Evolutionary conservation across 495 filamentous ascomycete genomes (phyloP).

Genomic region (Tuber indicum): DNA sequence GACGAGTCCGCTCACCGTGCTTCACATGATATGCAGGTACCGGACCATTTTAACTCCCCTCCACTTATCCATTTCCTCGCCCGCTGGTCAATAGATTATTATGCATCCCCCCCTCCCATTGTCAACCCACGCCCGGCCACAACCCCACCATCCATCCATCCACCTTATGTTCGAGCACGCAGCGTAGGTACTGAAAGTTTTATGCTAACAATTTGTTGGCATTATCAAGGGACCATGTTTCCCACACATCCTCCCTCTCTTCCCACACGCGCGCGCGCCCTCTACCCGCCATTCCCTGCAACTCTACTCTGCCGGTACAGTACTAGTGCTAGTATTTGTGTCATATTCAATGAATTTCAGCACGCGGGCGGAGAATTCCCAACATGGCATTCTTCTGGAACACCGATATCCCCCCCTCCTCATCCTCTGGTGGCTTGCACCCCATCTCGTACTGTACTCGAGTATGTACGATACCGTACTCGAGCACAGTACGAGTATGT

Average conservation of each 20-base stretch:
- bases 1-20: background rate
- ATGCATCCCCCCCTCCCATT: background rate
- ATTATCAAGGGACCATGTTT: background rate
- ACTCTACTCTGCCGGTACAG: background rate
- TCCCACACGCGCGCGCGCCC: conserved; percentile 15
- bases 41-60: background rate
- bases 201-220: background rate
- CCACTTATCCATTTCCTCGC: background rate
- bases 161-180: background rate
- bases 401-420: conserved; percentile 31
- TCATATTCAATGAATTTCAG: background rate
- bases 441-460: background rate
- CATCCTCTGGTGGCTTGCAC: conserved; percentile 5
- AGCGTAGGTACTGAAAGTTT: background rate
- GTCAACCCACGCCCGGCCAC: background rate
- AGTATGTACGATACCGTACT: no score
- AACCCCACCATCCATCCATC: background rate
- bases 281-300: background rate
- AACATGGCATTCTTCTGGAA: conserved; percentile 29
- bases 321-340: background rate
- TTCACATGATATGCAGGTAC: background rate
- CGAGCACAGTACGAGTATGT: no score
- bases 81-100: background rate
- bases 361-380: conserved; percentile 12
- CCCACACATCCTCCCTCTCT: background rate